Percentiles rank a stretch among this genome's conserved stretches.
These are phyloP conservation scores for Penicillium roqueforti DNA, from an alignment of 495 filamentous ascomycete genomes.

Conservation along the genomic window DNA sequence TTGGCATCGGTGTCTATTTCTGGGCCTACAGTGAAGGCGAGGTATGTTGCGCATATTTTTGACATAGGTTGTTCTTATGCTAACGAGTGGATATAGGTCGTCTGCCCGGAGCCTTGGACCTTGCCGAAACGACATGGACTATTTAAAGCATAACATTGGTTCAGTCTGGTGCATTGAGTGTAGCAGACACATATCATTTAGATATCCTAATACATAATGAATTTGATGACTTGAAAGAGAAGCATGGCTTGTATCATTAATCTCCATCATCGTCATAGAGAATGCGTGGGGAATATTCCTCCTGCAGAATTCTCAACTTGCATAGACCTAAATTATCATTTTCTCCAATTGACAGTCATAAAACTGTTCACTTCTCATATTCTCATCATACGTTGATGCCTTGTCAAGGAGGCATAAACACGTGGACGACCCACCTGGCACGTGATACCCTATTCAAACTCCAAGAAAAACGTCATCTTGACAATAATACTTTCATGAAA, in stretches of 20 bases:
- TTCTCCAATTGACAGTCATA: background rate
- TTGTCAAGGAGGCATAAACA: background rate
- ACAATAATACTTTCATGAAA: background rate
- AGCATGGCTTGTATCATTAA: background rate
- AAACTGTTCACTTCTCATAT: background rate
- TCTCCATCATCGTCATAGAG: too few species aligned
- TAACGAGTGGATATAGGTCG: constrained; percentile 35
- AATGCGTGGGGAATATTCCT: background rate
- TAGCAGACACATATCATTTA: constrained; percentile 19
- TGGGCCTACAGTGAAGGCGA: constrained; percentile 98
- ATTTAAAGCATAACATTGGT: constrained; percentile 28
- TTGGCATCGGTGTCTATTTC: constrained; percentile 86
- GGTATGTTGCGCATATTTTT: constrained; percentile 49
- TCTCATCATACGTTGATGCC: background rate
- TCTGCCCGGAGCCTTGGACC: constrained; percentile 57
- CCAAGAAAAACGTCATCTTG: background rate
- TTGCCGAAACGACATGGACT: constrained; percentile 36
- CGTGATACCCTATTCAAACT: background rate
- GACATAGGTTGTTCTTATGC: background rate
- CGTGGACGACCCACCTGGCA: background rate
- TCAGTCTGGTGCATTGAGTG: constrained; percentile 12
- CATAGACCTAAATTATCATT: background rate
- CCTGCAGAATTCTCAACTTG: background rate
- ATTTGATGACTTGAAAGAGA: constrained; percentile 1
- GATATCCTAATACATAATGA: constrained; percentile 14